Evolutionary conservation across 2,329 filamentous ascomycete species (phyloP), one percentile per base, ranked within the genome.

Genomic region (Cadophora sp.): DNA sequence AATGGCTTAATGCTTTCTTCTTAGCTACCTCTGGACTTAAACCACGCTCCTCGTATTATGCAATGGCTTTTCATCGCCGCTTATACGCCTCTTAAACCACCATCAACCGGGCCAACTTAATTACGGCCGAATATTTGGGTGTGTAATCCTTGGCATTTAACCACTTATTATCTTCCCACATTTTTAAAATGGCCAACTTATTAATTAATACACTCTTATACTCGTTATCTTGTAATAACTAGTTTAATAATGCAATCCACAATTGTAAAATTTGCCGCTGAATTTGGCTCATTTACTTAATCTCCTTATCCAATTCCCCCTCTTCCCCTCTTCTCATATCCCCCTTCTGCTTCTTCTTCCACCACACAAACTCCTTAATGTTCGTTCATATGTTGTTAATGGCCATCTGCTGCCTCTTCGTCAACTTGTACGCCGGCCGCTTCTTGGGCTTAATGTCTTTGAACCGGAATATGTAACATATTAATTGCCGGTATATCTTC

Each of bases 201-300:
- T 58, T 67, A 43, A 69, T 69, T 33, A 68, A 65, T 22, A 48
- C 27, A 33, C 65, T 69, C 43, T 69, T 56, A 47, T 69, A 69
- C 39, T 69, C n/a, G n/a, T n/a, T n/a, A n/a, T n/a, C n/a, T n/a
- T n/a, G n/a, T n/a, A n/a, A n/a, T n/a, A n/a, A n/a, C n/a, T n/a
- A n/a, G n/a, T n/a, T n/a, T n/a, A n/a, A n/a, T n/a, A n/a, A n/a
- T n/a, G n/a, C n/a, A n/a, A n/a, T n/a, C n/a, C n/a, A n/a, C n/a
- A n/a, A n/a, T n/a, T n/a, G n/a, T n/a, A n/a, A n/a, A n/a, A n/a
- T n/a, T n/a, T n/a, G n/a, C n/a, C n/a, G n/a, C n/a, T n/a, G n/a
- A n/a, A n/a, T n/a, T n/a, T n/a, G n/a, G n/a, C n/a, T n/a, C 41
- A 41, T 67, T 51, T 41, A 64, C 41, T 47, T 45, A 47, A 64